These are phyloP conservation scores for Myriosclerotinia duriaeana DNA, from an alignment of 2,329 filamentous ascomycete species.

Conservation along the genomic window DNA sequence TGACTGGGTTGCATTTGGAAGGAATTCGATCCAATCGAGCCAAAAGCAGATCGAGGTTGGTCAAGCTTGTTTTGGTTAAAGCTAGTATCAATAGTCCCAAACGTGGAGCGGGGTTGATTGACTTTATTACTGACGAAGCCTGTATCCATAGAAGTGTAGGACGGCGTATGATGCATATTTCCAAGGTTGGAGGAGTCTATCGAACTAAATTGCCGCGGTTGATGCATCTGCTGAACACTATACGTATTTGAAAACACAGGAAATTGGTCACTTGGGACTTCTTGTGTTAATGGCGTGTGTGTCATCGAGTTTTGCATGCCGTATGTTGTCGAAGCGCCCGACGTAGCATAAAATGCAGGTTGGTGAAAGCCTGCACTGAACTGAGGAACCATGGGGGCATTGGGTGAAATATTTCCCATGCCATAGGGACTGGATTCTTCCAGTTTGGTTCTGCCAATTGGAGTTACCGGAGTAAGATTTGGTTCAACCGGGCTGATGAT, in stretches of 20 bases:
- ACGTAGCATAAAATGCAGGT: conserved; percentile 29
- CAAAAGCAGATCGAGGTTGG: conserved; percentile 27
- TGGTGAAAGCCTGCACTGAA: conserved; percentile 33
- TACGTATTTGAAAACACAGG: conserved; percentile 31
- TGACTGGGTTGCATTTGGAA: conserved; percentile 29
- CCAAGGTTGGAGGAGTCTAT: conserved; percentile 27
- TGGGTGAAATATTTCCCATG: conserved; percentile 35
- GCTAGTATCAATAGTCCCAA: conserved; percentile 27
- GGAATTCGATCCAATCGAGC: conserved; percentile 30
- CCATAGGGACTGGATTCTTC: conserved; percentile 36
- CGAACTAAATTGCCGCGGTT: conserved; percentile 29
- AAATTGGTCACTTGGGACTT: conserved; percentile 28
- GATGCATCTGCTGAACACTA: conserved; percentile 29
- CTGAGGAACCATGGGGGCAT: conserved; percentile 28
- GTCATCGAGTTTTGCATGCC: conserved; percentile 30
- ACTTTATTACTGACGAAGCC: conserved; percentile 31
- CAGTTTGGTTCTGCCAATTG: conserved; percentile 32
- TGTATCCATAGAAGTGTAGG: conserved; percentile 29
- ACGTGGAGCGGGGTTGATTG: conserved; percentile 28
- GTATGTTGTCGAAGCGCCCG: conserved; percentile 27
- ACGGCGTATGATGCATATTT: conserved; percentile 28
- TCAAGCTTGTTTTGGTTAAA: conserved; percentile 33
- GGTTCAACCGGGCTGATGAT: conserved; percentile 65
- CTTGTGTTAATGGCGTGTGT: conserved; percentile 28
- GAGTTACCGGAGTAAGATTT: conserved; percentile 37